Percentiles rank a stretch among this genome's conserved stretches.
phyloP scores from a whole-genome alignment of 2,329 filamentous ascomycete genomes.

The Pseudonectria buxi region DNA sequence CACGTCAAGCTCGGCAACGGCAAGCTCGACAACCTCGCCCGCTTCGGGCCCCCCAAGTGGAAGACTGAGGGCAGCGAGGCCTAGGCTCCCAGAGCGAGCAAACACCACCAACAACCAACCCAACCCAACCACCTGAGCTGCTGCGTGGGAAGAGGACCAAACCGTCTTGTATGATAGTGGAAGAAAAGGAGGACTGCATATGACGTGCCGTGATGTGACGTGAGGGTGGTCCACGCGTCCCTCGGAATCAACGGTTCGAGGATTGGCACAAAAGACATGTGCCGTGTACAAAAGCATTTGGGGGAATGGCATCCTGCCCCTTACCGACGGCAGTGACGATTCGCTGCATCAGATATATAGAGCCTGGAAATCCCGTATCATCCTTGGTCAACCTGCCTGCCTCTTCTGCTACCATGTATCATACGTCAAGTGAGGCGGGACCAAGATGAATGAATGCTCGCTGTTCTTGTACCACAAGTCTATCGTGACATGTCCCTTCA shows the following conservation, averaged over 20 bases:
- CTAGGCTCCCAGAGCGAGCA: too few relatives aligned
- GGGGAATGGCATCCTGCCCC: background rate
- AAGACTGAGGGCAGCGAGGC: slow-evolving; percentile 28
- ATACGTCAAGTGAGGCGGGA: too few relatives aligned
- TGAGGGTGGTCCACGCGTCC: too few relatives aligned
- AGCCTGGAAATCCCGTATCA: background rate
- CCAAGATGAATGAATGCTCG: slow-evolving; percentile 1
- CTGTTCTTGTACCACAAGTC: slow-evolving; percentile 16
- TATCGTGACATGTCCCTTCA: slow-evolving; percentile 21
- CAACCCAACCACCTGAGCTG: too few relatives aligned
- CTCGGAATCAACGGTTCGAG: background rate
- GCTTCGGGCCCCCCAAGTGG: slow-evolving; percentile 47
- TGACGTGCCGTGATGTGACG: too few relatives aligned
- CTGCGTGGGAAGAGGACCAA: too few relatives aligned
- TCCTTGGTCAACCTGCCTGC: too few relatives aligned
- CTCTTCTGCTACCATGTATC: background rate
- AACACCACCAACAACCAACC: too few relatives aligned
- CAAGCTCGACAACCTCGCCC: slow-evolving; percentile 44
- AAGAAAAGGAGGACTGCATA: too few relatives aligned
- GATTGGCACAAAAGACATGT: background rate
- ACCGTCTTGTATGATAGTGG: slow-evolving; percentile 15
- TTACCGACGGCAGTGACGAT: background rate
- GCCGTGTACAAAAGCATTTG: background rate
- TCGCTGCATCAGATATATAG: background rate
- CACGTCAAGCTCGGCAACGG: slow-evolving; percentile 77